phyloP scores from a whole-genome alignment of 2,329 filamentous ascomycete genomes.

The Massarina eburnea region DNA sequence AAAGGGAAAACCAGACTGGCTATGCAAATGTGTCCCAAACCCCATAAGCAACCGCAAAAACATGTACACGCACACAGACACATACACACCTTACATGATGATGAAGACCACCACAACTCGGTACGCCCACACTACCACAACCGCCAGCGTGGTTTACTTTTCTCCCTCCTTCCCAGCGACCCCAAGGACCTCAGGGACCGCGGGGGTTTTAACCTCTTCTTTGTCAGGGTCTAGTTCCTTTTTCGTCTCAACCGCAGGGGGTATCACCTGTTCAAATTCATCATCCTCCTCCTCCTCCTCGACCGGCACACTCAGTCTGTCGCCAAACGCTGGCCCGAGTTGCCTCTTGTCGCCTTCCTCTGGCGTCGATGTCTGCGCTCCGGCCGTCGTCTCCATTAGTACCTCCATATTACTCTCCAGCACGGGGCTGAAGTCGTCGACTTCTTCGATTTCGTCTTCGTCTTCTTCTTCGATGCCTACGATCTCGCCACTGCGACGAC shows the following conservation, averaged over 20 bases:
- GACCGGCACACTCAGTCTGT: background rate
- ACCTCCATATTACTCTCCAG: slow-evolving; percentile 33
- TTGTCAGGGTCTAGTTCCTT: background rate
- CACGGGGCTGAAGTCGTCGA: slow-evolving; percentile 61
- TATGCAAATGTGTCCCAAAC: too few relatives aligned
- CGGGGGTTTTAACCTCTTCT: too few relatives aligned
- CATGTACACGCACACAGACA: too few relatives aligned
- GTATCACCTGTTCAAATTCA: background rate
- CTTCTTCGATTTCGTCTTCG: slow-evolving; percentile 54
- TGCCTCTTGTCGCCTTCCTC: background rate
- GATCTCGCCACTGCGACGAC: slow-evolving; percentile 71
- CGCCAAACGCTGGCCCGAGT: background rate
- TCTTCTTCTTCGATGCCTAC: slow-evolving; percentile 58
- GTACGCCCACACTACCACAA: too few relatives aligned
- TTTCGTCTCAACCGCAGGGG: background rate
- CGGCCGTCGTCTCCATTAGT: slow-evolving; percentile 19
- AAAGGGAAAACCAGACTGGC: background rate
- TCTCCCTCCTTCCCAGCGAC: too few relatives aligned
- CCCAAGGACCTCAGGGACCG: too few relatives aligned
- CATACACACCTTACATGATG: too few relatives aligned
- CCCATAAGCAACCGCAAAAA: too few relatives aligned
- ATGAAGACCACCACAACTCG: too few relatives aligned
- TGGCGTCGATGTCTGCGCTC: background rate
- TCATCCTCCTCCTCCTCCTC: background rate
- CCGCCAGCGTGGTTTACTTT: too few relatives aligned